A percentile compares a stretch with the other conserved stretches of the same genome.
Evolutionary conservation across 306 rosid genomes (phyloP).

Genomic region (Myrica gale): DNA sequence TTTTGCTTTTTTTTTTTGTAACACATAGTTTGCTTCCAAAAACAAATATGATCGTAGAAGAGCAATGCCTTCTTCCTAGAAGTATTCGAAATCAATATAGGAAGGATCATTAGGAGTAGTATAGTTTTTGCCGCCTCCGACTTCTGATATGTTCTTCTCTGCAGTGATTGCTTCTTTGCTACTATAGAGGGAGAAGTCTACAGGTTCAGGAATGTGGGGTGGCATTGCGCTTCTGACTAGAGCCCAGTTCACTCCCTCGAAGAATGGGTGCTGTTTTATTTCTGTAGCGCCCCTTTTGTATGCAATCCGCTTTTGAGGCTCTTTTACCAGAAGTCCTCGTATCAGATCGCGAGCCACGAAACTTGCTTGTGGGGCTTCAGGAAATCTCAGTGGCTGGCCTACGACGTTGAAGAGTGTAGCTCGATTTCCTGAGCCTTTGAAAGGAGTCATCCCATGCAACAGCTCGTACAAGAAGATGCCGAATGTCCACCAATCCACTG

Average conservation of each 20-base stretch:
- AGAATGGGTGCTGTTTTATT: slow-evolving; percentile 84
- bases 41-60: not conserved
- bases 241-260: slow-evolving; percentile 93
- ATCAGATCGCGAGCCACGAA: slow-evolving; percentile 64
- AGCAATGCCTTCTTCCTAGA: slow-evolving; percentile 19
- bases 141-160: slow-evolving; percentile 22
- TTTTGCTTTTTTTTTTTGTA: slow-evolving; percentile 28
- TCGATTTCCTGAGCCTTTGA: slow-evolving; percentile 74
- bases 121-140: slow-evolving; percentile 14
- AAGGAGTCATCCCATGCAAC: slow-evolving; percentile 80
- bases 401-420: slow-evolving; percentile 85
- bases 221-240: slow-evolving; percentile 78
- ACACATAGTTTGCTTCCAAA: slow-evolving; percentile 17
- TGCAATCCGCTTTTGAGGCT: slow-evolving; percentile 79
- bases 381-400: slow-evolving; percentile 81
- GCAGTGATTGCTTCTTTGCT: slow-evolving; percentile 31
- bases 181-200: slow-evolving; percentile 67
- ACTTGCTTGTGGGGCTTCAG: slow-evolving; percentile 65
- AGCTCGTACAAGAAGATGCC: slow-evolving; percentile 91
- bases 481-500: slow-evolving; percentile 95
- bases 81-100: slow-evolving; percentile 48
- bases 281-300: slow-evolving; percentile 86
- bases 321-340: slow-evolving; percentile 72
- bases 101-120: slow-evolving; percentile 21
- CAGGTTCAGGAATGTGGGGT: slow-evolving; percentile 71